Evolutionary conservation across 2,329 filamentous ascomycete species (phyloP), one percentile per base, ranked within the genome.

Genomic region (Fusarium brevicatenulatum): DNA sequence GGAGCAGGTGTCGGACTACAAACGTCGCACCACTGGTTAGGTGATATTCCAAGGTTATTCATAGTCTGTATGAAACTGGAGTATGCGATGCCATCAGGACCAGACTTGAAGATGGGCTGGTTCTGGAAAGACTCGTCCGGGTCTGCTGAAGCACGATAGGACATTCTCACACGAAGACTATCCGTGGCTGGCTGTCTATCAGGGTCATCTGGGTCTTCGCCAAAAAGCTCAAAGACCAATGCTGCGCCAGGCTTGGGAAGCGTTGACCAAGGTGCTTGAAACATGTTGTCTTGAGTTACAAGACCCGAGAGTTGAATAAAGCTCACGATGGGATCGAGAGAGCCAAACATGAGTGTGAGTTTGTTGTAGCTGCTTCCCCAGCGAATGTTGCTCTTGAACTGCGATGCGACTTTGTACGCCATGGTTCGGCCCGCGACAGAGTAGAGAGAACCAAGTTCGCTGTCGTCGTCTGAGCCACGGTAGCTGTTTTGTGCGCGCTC

Each of bases 151-250:
- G 86, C 85, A 37, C 86, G 85, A 80, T 89, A 91, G 7, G 87
- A 78, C 77, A 91, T 89, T n/a, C 89, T 86, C 9, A 91, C 85
- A 63, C 80, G 83, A 21, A 90, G 80, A 25, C 86, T 82, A 15
- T 82, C 76, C 0, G 73, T 63, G 5, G 71, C 52, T 1, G 84
- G 83, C 65, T 66, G 66, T 30, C 32, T 72, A 71, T 44, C 72
- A 58, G 58, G 66, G 47, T 65, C 63, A 9, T 73, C 60, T 7
- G 71, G 47, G 25, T 80, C 64, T 21, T 80, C 71, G 16, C 81
- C 80, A 39, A 85, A 80, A 23, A 91, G 80, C 82, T 97, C 95
- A 78, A 96, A 95, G 0, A 89, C 85, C 87, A 97, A 91, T 44
- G 89, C 88, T 2, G 91, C 91, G 1, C 94, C 94, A 42, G 94